Evolutionary conservation across 2,329 filamentous ascomycete species (phyloP).

Genomic region (Fusarium continuum): DNA sequence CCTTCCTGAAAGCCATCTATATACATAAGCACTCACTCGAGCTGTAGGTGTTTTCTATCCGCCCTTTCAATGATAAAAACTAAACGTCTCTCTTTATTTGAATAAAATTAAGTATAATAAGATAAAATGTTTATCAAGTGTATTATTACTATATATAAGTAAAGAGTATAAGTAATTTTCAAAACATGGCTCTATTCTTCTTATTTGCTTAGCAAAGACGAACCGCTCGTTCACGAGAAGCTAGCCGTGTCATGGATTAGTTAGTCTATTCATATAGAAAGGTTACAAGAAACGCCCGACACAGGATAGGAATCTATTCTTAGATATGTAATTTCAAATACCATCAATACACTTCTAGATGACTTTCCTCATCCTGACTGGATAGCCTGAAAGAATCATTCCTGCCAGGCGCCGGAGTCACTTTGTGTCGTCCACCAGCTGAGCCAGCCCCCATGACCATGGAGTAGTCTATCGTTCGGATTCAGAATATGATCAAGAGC

Average conservation of each 20-base stretch:
- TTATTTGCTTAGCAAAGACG: not conserved
- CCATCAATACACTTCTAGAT: conserved; percentile 11
- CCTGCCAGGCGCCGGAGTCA: conserved; percentile 2
- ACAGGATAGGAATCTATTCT: not conserved
- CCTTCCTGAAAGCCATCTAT: too few species aligned
- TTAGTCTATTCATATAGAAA: conserved; percentile 7
- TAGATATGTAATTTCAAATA: not conserved
- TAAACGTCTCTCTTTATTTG: too few species aligned
- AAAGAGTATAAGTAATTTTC: too few species aligned
- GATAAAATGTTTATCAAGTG: too few species aligned
- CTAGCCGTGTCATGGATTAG: conserved; percentile 6
- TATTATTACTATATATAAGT: too few species aligned
- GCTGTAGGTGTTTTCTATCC: too few species aligned
- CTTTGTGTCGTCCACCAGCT: conserved; percentile 2
- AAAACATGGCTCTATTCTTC: too few species aligned
- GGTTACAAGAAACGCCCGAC: accelerated
- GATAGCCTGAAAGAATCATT: conserved; percentile 9
- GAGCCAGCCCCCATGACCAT: conserved; percentile 8
- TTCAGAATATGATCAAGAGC: conserved; percentile 13
- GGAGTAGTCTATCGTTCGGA: conserved; percentile 16
- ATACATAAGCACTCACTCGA: too few species aligned
- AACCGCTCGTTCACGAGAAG: not conserved
- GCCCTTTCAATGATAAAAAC: too few species aligned
- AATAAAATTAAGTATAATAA: too few species aligned
- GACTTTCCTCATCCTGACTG: conserved; percentile 20